Base-by-base conservation (phyloP, 169 alveolate species). In the Eimeria tenella region DNA sequence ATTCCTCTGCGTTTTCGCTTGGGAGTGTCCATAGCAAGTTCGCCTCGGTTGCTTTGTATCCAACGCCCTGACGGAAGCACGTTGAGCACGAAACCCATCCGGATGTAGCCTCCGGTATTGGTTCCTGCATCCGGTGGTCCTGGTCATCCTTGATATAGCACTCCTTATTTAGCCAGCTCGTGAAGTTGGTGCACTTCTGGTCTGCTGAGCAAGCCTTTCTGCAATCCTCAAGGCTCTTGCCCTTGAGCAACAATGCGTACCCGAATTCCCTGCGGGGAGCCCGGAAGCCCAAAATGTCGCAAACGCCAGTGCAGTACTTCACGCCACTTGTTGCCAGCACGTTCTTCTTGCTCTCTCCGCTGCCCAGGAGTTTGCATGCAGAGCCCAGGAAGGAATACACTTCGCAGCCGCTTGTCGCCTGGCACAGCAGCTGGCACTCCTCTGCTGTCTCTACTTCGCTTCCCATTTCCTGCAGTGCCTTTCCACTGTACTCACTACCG, bases 361-460 rank as follows among this genome's bases (percentile, higher is more conserved):
- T 17, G 4, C 13, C 17, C 7, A 49, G 7, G n/a, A 52, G 21
- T 5, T 25, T 53, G 56, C 71, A 56, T 6, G 5, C 5, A 4
- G 6, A 5, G 5, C 71, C 88, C 4, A 11, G 8, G 52, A 19
- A 79, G 5, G 68, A 17, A 10, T 4, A 79, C 10, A 7, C 5
- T 8, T 23, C 23, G 56, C 89, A 81, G n/a, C 7, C 7, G 5
- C 13, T 9, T 15, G 55, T 55, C 8, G 89, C 89, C 65, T 81
- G 89, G 74, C 89, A 81, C 42, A 21, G 3, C 55, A 81, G 55
- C 23, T 81, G 89, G 55, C 89, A 81, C 8, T 81, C 73, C 21
- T 81, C 89, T 19, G 63, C 49, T 3, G 49, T 50, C 31, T 50
- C 68, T 3, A 75, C 9, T 10, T 17, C 68, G 68, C 68, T 58